Percentiles rank a stretch among this genome's conserved stretches.
Conservation (phyloP, 352 stramenopile genomes). For the Phytopythium vexans region DNA sequence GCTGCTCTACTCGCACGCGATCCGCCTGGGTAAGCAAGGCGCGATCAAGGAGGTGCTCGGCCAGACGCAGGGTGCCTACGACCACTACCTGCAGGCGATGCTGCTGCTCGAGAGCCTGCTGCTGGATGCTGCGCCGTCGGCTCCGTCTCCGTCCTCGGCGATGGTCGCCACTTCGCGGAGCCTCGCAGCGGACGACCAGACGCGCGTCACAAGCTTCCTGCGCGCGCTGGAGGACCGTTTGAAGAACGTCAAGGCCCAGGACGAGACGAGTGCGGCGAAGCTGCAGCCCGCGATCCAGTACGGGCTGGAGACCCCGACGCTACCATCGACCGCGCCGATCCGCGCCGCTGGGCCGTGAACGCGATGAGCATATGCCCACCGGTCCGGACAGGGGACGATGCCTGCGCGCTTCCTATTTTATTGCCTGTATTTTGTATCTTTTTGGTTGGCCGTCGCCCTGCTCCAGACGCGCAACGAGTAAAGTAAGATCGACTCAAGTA, state of each 20-base stretch:
- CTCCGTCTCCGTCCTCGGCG: not conserved
- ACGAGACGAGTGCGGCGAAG: conserved; percentile 15
- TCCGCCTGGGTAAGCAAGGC: conserved; percentile 58
- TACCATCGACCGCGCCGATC: not conserved
- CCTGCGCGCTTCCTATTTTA: conserved; percentile 1
- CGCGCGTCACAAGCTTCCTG: conserved; percentile 46
- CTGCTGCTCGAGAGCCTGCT: conserved; percentile 61
- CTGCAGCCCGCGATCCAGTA: not conserved
- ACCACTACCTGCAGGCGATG: conserved; percentile 58
- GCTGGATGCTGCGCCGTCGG: conserved; percentile 28
- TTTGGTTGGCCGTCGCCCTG: not conserved
- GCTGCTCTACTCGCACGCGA: conserved; percentile 56
- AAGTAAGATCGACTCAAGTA: not conserved
- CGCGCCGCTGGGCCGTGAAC: not conserved
- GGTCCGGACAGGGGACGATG: too few relatives aligned
- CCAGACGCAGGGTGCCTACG: conserved; percentile 45
- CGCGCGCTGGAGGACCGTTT: conserved; percentile 47
- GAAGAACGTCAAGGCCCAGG: conserved; percentile 38
- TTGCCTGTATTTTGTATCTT: not conserved
- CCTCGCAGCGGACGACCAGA: conserved; percentile 48
- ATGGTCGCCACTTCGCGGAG: conserved; percentile 1
- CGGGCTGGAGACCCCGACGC: not conserved
- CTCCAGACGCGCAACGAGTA: not conserved
- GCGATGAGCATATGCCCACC: not conserved
- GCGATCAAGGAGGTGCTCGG: conserved; percentile 71